These are phyloP conservation scores for Candida tetrigidarum DNA, from an alignment of 1,139 yeast genomes.

Conservation along the genomic window DNA sequence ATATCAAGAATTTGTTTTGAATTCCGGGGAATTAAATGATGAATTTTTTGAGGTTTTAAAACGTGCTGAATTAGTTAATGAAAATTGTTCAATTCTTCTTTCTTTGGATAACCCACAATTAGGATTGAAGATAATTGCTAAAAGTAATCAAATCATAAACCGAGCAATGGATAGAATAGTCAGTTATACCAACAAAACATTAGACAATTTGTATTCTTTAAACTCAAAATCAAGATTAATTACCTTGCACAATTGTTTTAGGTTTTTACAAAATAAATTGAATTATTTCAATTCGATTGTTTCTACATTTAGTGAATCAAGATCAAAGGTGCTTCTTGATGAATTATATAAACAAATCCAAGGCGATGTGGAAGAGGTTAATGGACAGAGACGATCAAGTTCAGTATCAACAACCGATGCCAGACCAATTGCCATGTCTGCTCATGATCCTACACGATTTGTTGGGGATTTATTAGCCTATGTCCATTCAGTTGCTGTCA, in stretches of 20 bases:
- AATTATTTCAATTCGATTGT: conserved; percentile 59
- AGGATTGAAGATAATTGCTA: conserved; percentile 71
- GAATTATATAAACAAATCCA: conserved; percentile 61
- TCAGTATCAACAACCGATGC: conserved; percentile 20
- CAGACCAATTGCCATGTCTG: conserved; percentile 64
- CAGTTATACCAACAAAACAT: conserved; percentile 36
- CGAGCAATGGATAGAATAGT: conserved; percentile 56
- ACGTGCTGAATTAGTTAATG: conserved; percentile 66
- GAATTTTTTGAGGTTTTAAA: conserved; percentile 66
- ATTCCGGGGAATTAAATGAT: conserved; percentile 45
- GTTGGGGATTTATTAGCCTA: conserved; percentile 90
- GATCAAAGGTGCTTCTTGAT: conserved; percentile 59
- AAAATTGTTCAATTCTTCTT: conserved; percentile 69
- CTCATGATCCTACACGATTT: conserved; percentile 82
- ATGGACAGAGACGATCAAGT: conserved; percentile 9
- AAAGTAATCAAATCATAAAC: conserved; percentile 56
- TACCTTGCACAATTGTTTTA: conserved; percentile 38
- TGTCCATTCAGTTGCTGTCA: conserved; percentile 86
- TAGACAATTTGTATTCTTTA: conserved; percentile 40
- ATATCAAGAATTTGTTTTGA: conserved; percentile 65
- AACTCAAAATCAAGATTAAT: conserved; percentile 30
- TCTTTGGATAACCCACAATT: conserved; percentile 71
- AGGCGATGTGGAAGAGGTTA: conserved; percentile 26
- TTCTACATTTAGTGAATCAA: conserved; percentile 49
- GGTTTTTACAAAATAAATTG: conserved; percentile 38